Base-by-base conservation (phyloP, 2,329 filamentous ascomycete species). In the Neopestalotiopsis rosae region DNA sequence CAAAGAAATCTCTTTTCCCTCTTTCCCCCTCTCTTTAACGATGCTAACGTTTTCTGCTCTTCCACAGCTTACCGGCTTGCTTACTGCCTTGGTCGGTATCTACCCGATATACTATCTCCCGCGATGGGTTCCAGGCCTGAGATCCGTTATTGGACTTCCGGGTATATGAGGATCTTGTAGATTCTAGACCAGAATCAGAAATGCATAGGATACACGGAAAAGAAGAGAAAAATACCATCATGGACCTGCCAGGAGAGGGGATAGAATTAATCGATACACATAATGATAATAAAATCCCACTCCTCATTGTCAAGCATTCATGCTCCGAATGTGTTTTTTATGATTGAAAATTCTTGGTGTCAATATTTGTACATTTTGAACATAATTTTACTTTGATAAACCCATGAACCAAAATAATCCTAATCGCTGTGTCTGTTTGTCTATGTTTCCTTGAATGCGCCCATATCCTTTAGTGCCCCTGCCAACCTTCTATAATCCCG, bases 401-500 rank as follows among this genome's bases (percentile, higher is more conserved):
- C n/a, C n/a, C 2, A 52, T 52, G 45, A 52, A 52, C 5, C 45
- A 24, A 38, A 14, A 4, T 28, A 28, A 4, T 28, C 24, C 24
- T 28, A 28, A 40, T 9, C 6, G 17, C 30, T 62, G 7, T 62
- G 7, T 30, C 32, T 61, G n/a, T 62, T 20, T 40, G n/a, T 52
- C 64, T 80, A 80, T 20, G 70, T 74, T 68, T 82, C 82, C 70
- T 86, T 85, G 75, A 92, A 89, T 10, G 88, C 89, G 24, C 86
- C 89, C 76, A 89, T 81, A 63, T 90, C 88, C 74, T 89, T 89
- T 68, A 95, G 78, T 9, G 88, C 88, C 34, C 84, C 84, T 0
- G 92, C 92, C 61, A 95, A 81, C 66, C 93, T 85, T 74, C 92
- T 88, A 75, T 95, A 95, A 78, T 95, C 93, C 67, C 89, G 86